These are phyloP conservation scores for Hericium coralloides DNA, from an alignment of 768 basidiomycete genomes.

Conservation along the genomic window DNA sequence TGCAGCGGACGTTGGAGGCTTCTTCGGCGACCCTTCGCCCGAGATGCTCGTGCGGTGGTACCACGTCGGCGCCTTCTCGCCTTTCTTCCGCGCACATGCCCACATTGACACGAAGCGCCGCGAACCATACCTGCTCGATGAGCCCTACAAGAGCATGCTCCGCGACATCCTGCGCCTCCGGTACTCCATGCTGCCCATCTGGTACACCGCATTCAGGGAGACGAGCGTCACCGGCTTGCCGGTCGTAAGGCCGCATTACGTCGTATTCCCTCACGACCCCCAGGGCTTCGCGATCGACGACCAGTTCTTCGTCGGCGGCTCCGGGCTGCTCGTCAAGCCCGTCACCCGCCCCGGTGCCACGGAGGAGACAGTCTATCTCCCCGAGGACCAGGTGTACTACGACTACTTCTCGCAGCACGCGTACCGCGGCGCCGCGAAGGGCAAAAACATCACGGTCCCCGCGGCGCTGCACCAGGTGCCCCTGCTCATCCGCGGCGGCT, in stretches of 20 bases:
- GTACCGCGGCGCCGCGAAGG: constrained; percentile 57
- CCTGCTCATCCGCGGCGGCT: constrained; percentile 83
- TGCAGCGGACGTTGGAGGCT: constrained; percentile 94
- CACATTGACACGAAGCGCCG: constrained; percentile 97
- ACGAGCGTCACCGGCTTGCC: constrained; percentile 76
- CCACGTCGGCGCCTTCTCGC: constrained; percentile 87
- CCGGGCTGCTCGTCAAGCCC: constrained; percentile 88
- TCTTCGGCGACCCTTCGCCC: constrained; percentile 92
- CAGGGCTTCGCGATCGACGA: constrained; percentile 86
- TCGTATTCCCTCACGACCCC: constrained; percentile 85
- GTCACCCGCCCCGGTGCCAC: constrained; percentile 67
- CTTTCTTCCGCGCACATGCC: constrained; percentile 98
- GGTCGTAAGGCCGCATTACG: constrained; percentile 87
- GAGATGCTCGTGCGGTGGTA: constrained; percentile 98
- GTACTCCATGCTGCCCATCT: constrained; percentile 82
- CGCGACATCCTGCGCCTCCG: constrained; percentile 72
- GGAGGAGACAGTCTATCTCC: constrained; percentile 69
- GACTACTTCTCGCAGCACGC: constrained; percentile 74
- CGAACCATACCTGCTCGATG: constrained; percentile 87
- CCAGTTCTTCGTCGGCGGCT: constrained; percentile 85
- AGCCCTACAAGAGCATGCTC: constrained; percentile 81
- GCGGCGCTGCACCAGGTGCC: constrained; percentile 78
- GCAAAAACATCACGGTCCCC: constrained; percentile 64
- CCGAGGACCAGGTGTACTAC: constrained; percentile 91
- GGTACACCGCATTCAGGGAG: constrained; percentile 98